A percentile compares a stretch with the other conserved stretches of the same genome.
Evolutionary conservation across 176 grass and related monocot species (phyloP).

Genomic region (Oryza glumipatula): DNA sequence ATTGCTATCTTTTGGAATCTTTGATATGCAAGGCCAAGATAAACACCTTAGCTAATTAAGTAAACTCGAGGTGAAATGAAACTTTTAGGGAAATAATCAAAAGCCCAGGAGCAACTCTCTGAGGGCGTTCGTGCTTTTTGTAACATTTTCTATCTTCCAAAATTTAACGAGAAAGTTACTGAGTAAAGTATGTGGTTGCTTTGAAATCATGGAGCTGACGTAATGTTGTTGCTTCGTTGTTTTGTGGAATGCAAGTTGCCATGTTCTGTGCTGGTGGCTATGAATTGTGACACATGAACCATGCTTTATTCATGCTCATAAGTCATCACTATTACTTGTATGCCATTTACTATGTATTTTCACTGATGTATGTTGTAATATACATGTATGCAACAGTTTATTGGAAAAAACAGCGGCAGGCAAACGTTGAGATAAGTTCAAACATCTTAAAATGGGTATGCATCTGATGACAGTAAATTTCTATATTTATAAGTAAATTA

Average conservation of each 20-base stretch:
- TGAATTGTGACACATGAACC: neutral
- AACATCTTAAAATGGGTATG: neutral
- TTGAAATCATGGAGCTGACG: neutral
- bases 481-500: neutral
- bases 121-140: neutral
- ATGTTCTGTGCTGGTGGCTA: slow-evolving; percentile 9
- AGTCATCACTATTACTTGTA: neutral
- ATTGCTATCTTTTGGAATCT: neutral
- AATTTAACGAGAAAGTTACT: neutral
- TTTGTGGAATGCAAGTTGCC: too few relatives aligned
- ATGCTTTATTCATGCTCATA: neutral
- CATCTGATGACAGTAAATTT: neutral
- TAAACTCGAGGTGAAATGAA: neutral
- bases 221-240: slow-evolving; percentile 1
- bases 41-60: neutral
- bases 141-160: slow-evolving; percentile 27
- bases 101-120: neutral
- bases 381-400: neutral
- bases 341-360: neutral
- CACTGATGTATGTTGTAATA: neutral
- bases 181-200: slow-evolving; percentile 34
- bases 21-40: neutral
- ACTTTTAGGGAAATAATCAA: slow-evolving; percentile 14
- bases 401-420: neutral
- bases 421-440: neutral